Evolutionary conservation across 192 early-diverging fungal species (phyloP), one percentile per base, ranked within the genome.

Genomic region (Coemansia sp.): DNA sequence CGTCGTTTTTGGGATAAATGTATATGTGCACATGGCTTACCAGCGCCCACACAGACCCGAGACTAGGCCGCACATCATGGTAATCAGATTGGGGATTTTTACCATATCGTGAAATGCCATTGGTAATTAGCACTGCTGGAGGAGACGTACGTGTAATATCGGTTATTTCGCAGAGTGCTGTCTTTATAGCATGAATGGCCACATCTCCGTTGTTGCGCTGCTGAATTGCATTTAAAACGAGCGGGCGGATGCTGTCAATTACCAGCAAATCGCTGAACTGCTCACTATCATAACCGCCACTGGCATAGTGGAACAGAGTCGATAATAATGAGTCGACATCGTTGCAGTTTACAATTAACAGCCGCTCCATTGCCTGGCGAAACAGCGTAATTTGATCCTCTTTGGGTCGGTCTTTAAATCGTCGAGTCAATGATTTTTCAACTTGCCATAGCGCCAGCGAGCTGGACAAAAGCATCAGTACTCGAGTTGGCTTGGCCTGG

Each of bases 191-290:
- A 26, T 67, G 43, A 36, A 67, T 48, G 11, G 56, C 56, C 26
- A 63, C 51, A 16, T 64, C 18, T 6, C 45, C 46, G 7, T 66
- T 60, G 31, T 45, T 58, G 12, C 55, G 51, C 30, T 47, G 45
- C 18, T 60, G 60, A 11, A 67, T 51, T 1, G 61, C 66, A 28
- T 53, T 45, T 23, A 75, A 41, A 23, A 68, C 28, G 12, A 68
- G 46, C 30, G 72, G 66, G 15, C 66, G 65, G 17, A 75, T 50
- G 21, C 67, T 64, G 52, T 76, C 67, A 20, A 76, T 59, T n/a
- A 76, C 46, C 5, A 70, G 20, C 9, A 76, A 48, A 37, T 70
- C 65, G n/a, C 40, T 18, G n/a, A 46, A 50, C 6, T 51, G 32
- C 30, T 14, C 40, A 15, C 8, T 14, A 0, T n/a, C 40, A 17